Percentiles rank a stretch among this genome's conserved stretches.
Evolutionary conservation across 305 asterid species (phyloP).

Genomic region (Stenogyne calaminthoides): DNA sequence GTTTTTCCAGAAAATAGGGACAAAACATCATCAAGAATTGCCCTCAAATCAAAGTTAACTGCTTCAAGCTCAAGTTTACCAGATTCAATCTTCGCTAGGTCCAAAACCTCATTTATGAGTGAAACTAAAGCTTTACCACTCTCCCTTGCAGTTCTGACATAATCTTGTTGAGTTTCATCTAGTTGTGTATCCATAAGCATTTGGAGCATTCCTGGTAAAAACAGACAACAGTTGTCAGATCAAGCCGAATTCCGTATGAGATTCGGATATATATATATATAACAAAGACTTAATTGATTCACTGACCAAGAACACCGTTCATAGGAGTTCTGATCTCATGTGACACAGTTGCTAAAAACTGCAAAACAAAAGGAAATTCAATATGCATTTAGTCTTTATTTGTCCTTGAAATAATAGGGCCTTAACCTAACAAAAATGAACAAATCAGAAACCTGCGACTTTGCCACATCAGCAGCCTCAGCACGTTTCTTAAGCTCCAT

Average conservation of each 20-base stretch:
- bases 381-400: conserved; percentile 15
- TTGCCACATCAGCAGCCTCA: conserved; percentile 89
- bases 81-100: conserved; percentile 95
- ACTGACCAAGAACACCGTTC: conserved; percentile 94
- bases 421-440: neutral
- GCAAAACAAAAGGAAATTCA: conserved; percentile 33
- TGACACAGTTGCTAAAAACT: conserved; percentile 97
- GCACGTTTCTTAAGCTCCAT: conserved; percentile 82
- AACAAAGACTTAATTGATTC: conserved; percentile 22
- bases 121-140: conserved; percentile 98
- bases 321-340: conserved; percentile 98
- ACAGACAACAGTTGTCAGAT: conserved; percentile 12
- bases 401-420: neutral
- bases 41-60: conserved; percentile 80
- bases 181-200: conserved; percentile 94
- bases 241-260: neutral
- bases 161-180: conserved; percentile 95
- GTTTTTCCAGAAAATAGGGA: conserved; percentile 91
- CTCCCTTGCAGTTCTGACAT: conserved; percentile 95
- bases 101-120: conserved; percentile 90
- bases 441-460: conserved; percentile 65
- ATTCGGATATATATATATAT: neutral
- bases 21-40: conserved; percentile 80
- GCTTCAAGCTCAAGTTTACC: conserved; percentile 99
- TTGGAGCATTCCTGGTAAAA: conserved; percentile 83